Evolutionary conservation across 352 stramenopile genomes (phyloP).

Genomic region (Globisporangium okanoganense): DNA sequence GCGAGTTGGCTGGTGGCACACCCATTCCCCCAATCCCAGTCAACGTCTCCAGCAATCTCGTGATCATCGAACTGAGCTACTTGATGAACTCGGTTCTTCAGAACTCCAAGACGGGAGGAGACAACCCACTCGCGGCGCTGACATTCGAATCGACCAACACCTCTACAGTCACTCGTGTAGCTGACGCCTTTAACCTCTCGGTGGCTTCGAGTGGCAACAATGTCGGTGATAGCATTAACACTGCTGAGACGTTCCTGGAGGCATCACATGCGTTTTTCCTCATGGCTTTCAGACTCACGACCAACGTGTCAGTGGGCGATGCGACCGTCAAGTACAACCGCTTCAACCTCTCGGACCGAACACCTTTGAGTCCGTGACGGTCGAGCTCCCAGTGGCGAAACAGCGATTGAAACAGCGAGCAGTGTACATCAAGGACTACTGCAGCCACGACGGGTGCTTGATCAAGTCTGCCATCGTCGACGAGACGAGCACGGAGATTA

Average conservation of each 20-base stretch:
- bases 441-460: constrained; percentile 8
- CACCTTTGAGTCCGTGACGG: constrained; percentile 19
- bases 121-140: too few relatives aligned
- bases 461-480: not conserved
- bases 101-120: too few relatives aligned
- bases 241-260: not conserved
- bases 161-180: too few relatives aligned
- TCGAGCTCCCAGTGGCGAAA: constrained; percentile 9
- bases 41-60: not conserved
- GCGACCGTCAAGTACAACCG: constrained; percentile 10
- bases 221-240: too few relatives aligned
- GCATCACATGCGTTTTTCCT: not conserved
- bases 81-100: not conserved
- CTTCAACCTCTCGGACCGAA: constrained; percentile 11
- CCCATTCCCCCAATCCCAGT: not conserved
- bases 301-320: not conserved
- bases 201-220: too few relatives aligned
- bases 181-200: not conserved
- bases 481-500: too few relatives aligned
- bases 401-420: too few relatives aligned
- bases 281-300: not conserved
- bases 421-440: not conserved
- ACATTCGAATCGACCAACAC: too few relatives aligned
- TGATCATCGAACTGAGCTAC: too few relatives aligned
- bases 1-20: too few relatives aligned